Evolutionary conservation across 1,139 yeast genomes (phyloP), one percentile per base, ranked within the genome.

Genomic region (Debaryomyces sp.): DNA sequence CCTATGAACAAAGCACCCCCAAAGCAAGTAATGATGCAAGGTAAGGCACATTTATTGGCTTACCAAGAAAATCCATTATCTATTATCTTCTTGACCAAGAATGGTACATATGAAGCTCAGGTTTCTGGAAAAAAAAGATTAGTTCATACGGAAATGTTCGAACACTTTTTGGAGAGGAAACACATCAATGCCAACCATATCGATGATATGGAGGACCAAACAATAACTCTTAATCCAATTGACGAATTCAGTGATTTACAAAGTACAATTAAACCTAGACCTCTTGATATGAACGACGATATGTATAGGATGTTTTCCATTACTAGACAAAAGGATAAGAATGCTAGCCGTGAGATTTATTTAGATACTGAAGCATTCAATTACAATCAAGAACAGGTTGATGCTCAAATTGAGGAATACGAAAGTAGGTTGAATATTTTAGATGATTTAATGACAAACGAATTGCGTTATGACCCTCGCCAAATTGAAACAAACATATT

Each of bases 1-100:
- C 70, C 70, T 1, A 62, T 62, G 64, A 64, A 62, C 48, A 62
- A 63, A 45, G 62, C 66, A n/a, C 67, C 68, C 10, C 64, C 63
- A 37, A 50, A 53, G 36, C 67, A 62, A 48, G 67, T 58, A 6
- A 62, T 64, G 59, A 54, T 64, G 61, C 68, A 63, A 52, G 70
- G 68, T 44, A 61, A 66, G 55, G 46, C 67, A 44, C 58, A 58
- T 44, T 52, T 60, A 37, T 54, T 60, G 23, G 50, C 62, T 1
- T 53, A 50, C 30, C 61, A 57, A 27, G 60, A 60, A 41, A 50
- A 51, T 23, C 64, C 64, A 2, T 38, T 58, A 6, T 50, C 55
- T 15, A 51, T 61, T 15, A 47, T 61, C 2, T 61, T 61, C 38
- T 49, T 61, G 29, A 54, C 63, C 6, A 46, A 53, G n/a, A 46